Evolutionary conservation across 345 rosid species (phyloP).

Genomic region (Citrus sinensis): DNA sequence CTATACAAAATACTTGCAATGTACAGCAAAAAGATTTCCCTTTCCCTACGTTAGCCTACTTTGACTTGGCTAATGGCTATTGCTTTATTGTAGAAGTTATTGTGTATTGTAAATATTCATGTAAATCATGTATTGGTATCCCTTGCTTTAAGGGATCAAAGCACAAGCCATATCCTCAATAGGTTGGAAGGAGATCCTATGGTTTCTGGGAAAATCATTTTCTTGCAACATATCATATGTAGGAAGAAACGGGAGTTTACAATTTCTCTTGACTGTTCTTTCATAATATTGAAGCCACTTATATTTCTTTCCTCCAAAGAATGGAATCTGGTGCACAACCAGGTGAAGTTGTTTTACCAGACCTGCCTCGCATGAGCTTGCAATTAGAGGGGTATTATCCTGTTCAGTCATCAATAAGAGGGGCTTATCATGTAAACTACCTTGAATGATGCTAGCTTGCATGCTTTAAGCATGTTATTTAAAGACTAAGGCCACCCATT

Average conservation of each 20-base stretch:
- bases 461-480: background rate
- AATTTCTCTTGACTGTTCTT: background rate
- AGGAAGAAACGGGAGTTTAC: background rate
- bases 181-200: background rate
- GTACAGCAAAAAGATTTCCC: background rate
- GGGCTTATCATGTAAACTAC: background rate
- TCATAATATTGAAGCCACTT: background rate
- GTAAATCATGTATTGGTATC: conserved; percentile 2
- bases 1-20: background rate
- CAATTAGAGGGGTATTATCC: background rate
- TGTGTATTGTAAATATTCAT: background rate
- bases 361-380: background rate
- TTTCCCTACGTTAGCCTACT: background rate
- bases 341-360: background rate
- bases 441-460: background rate
- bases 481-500: background rate
- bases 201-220: background rate
- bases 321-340: background rate
- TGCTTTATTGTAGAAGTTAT: background rate
- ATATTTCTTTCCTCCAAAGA: background rate
- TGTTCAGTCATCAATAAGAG: background rate
- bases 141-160: background rate
- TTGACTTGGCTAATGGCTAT: background rate
- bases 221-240: background rate
- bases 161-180: background rate